Base-by-base conservation (phyloP, 2,329 filamentous ascomycete genomes). In the Esteya vermicola region DNA sequence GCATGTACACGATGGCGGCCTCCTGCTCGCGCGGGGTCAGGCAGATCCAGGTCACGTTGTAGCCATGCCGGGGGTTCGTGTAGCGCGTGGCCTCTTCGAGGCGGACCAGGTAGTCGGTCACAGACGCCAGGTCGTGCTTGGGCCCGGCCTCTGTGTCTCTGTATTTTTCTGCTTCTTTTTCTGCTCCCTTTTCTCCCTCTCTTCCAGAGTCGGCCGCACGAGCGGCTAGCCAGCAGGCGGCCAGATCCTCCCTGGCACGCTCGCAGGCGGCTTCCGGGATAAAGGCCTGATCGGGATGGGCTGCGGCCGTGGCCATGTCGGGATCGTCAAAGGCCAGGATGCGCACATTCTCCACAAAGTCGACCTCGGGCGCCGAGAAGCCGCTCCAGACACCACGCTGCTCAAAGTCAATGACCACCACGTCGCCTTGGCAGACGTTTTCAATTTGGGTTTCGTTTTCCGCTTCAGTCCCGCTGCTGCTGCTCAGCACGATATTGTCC, bases 301-400 rank as follows among this genome's bases (percentile, higher is more conserved):
- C n/a, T n/a, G n/a, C 16, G 31, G 22, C 31, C n/a, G 13, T 39
- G 28, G 30, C 38, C 31, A 21, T 31, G 7, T 67, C 58, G 7
- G 45, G 33, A 36, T 68, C 63, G 39, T 70, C 65, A 26, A 58
- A 57, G 23, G 69, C 69, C 28, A 77, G 52, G 14, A 72, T 54
- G n/a, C 68, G 66, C 14, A 75, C 50, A 47, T 73, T 75, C 47
- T 77, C 72, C 36, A 77, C 57, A 22, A 67, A 65, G 49, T 75
- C 74, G 45, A 77, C 65, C 50, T 78, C 73, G 0, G 73, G 73
- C 1, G 73, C 62, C 1, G 67, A 68, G 52, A 76, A 77, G 51
- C 75, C 69, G 53, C 67, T 73, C 72, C 72, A 77, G 2, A 75
- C 70, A 8, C 73, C 72, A 25, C 73, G 64, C 52, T 77, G 72